Evolutionary conservation across 2,329 filamentous ascomycete genomes (phyloP), one percentile per base, ranked within the genome.

Genomic region (Fusarium musae): DNA sequence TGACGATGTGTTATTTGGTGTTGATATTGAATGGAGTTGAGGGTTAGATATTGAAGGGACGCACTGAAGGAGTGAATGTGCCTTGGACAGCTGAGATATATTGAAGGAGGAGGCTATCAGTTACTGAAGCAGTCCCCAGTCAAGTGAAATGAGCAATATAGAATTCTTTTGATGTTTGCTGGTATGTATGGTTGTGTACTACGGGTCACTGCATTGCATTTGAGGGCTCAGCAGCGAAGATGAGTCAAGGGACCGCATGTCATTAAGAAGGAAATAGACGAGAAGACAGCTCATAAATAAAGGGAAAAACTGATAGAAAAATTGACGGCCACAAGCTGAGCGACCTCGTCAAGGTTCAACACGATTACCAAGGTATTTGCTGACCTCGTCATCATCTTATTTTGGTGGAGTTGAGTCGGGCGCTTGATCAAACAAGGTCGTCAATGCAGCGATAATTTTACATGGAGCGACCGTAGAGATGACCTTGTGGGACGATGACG

Each of bases 401-500:
- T 70, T 17, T 53, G 40, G 67, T 71, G 67, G 69, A 71, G 42
- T 62, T 53, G 32, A 47, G 39, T 47, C 34, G 52, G 70, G 70
- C 70, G 70, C 70, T 73, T 73, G 50, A 66, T 73, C 57, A 73
- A 73, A 73, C 70, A 49, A 70, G 53, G 43, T 28, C 65, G 16
- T 73, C 39, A 73, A 73, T 73, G 70, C 70, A 64, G 56, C 26
- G 59, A 70, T 56, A 40, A 42, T 44, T 59, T 42, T 53, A 52
- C 26, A 50, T 26, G 23, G 23, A 47, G 65, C 47, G 70, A 70
- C 70, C 70, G 40, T 23, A 43, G 40, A 53, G 21, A 61, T 40
- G 70, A 46, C 70, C 70, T 70, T 62, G 60, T 73, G 70, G 70
- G 60, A 73, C 70, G 59, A 63, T 70, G 70, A 66, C 69, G 56